These are phyloP conservation scores for Suillus ampliporus DNA, from an alignment of 768 basidiomycete species.

Conservation along the genomic window DNA sequence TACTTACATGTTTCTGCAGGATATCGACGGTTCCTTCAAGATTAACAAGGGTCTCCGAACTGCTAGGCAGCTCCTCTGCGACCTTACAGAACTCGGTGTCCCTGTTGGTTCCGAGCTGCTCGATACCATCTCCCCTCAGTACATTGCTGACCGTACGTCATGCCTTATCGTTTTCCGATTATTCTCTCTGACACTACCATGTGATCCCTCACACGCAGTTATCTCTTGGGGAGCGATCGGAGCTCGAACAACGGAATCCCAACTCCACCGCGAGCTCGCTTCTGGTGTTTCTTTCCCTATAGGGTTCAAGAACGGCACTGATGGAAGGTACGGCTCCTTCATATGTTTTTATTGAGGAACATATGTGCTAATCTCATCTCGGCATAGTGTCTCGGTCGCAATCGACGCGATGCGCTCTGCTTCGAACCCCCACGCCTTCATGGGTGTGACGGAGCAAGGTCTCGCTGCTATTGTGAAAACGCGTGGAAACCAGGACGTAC, in stretches of 20 bases:
- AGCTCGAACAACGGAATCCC: conserved; percentile 95
- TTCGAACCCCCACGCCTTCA: conserved; percentile 93
- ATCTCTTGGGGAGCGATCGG: conserved; percentile 96
- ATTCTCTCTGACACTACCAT: conserved; percentile 9
- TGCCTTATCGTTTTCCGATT: neutral
- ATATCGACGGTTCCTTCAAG: conserved; percentile 91
- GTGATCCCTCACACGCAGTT: conserved; percentile 43
- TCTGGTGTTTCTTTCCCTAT: conserved; percentile 98
- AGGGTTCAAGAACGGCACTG: conserved; percentile 99
- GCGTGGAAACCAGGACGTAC: conserved; percentile 83
- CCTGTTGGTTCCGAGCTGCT: conserved; percentile 96
- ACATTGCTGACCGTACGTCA: conserved; percentile 73
- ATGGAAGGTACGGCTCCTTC: conserved; percentile 65
- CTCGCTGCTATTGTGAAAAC: conserved; percentile 97
- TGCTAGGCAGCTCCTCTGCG: conserved; percentile 87
- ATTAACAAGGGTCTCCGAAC: conserved; percentile 97
- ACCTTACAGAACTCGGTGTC: conserved; percentile 87
- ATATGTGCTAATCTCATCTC: conserved; percentile 13
- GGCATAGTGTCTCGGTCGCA: conserved; percentile 74
- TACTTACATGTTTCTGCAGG: conserved; percentile 33
- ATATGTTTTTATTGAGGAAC: neutral
- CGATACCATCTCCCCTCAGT: conserved; percentile 85
- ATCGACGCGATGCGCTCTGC: conserved; percentile 96
- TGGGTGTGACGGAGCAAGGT: conserved; percentile 88
- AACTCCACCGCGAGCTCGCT: conserved; percentile 95